Base-by-base conservation (phyloP, 2,329 filamentous ascomycete genomes). In the Fusarium beomiforme region DNA sequence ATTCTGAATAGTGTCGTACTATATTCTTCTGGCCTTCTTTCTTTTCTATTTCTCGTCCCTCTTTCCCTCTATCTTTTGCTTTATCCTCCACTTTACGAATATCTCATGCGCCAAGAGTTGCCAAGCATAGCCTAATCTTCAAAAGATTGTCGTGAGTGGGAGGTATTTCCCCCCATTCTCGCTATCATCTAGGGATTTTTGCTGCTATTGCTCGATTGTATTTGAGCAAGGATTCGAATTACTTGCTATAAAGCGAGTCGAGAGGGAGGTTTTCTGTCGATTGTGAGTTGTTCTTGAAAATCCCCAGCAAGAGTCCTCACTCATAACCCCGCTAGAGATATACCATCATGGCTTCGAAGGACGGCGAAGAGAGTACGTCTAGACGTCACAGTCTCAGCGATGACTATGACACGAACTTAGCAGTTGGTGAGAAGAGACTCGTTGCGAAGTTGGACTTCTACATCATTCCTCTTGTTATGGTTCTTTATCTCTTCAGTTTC, bases 401-500 rank as follows among this genome's bases (percentile, higher is more conserved):
- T 31, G 73, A 75, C 53, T 50, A 58, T 47, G 64, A 61, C 51
- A 34, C 58, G 19, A 64, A 71, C 41, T 69, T 59, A n/a, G 58
- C 53, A 11, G 59, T 42, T 16, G 70, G 79, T n/a, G 84, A 92
- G 80, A 84, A 83, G 72, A 86, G 84, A 70, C 82, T 93, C 24
- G 83, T 92, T 44, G 84, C 88, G 59, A 93, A 92, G 79, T 80
- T 93, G 34, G 91, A 93, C 78, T 66, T 84, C 17, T 84, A 87
- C 75, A 84, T 93, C 29, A 85, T 93, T 17, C 91, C 91, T 5
- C 82, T 92, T 23, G 83, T 92, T 11, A 92, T 92, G 88, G 78
- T 88, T 10, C 80, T 92, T 19, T 95, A 95, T 77, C 84, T 94
- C 17, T 89, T 94, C 72, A 92, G 90, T 72, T 95, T 94, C 77